phyloP scores from a whole-genome alignment of 495 filamentous ascomycete species.

The Darksidea phi region DNA sequence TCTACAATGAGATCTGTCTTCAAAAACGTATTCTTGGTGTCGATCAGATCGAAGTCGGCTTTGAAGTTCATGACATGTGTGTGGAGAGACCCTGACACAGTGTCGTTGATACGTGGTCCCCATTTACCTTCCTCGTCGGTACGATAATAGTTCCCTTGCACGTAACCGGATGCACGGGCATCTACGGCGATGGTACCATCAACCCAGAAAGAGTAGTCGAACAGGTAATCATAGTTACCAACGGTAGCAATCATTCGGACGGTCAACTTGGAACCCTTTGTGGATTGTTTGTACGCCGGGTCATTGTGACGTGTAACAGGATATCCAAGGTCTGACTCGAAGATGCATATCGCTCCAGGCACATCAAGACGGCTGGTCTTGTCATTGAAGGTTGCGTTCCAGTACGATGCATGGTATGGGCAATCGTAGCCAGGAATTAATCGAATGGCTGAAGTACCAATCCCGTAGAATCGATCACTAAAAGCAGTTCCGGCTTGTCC shows the following conservation, averaged over 20 bases:
- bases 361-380: neutral
- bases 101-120: slow-evolving; percentile 23
- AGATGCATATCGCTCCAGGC: slow-evolving; percentile 16
- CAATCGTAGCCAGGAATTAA: slow-evolving; percentile 27
- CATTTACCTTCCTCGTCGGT: slow-evolving; percentile 19
- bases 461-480: slow-evolving; percentile 5
- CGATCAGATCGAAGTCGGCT: slow-evolving; percentile 33
- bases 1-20: slow-evolving; percentile 54
- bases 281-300: neutral
- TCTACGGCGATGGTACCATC: slow-evolving; percentile 18
- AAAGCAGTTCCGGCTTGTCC: slow-evolving; percentile 42
- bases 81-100: slow-evolving; percentile 18
- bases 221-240: slow-evolving; percentile 29
- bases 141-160: slow-evolving; percentile 8
- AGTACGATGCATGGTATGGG: slow-evolving; percentile 23
- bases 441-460: slow-evolving; percentile 2
- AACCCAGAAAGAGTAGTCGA: slow-evolving; percentile 20
- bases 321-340: slow-evolving; percentile 16
- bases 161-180: slow-evolving; percentile 26
- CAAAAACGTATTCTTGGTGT: slow-evolving; percentile 51
- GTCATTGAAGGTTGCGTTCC: slow-evolving; percentile 4
- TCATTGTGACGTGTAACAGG: slow-evolving; percentile 17
- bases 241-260: slow-evolving; percentile 15
- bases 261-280: slow-evolving; percentile 14
- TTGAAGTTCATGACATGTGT: slow-evolving; percentile 28